Evolutionary conservation across 140 eudicot genomes (phyloP), one percentile per base, ranked within the genome.

Genomic region (Bidens hawaiensis): DNA sequence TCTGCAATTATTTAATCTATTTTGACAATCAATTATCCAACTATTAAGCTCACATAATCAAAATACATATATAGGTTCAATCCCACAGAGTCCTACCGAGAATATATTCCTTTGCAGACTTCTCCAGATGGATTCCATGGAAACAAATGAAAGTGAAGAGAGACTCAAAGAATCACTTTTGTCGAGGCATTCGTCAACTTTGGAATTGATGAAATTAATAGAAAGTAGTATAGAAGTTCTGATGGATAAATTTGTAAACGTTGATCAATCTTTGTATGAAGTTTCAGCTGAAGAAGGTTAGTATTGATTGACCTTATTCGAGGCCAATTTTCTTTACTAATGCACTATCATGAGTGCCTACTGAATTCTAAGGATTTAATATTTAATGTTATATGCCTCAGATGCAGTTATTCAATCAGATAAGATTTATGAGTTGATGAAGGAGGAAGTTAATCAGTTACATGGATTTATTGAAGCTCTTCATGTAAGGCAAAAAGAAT

Each of bases 41-140:
- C 23, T 42, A 52, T 48, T n/a, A 51, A 21, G 13, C 43, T 25
- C 31, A 40, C 26, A 4, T 31, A 30, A 64, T 53, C 55, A 22
- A n/a, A n/a, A 8, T 30, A 43, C 67, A 7, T 50, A 8, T 30
- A 8, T 57, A 93, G 96, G 85, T 71, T 72, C 82, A 46, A 60
- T 85, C 63, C 94, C 97, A n/a, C 67, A 85, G 12, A 78, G 99
- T 71, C 82, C 94, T 6, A 77, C 95, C n/a, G 99, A 88, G 78
- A 94, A 94, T 22, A 83, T 81, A 30, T 93, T 93, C 53, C 94
- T 94, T 55, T 85, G 82, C 64, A 85, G 94, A 74, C 86, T 94
- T 43, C 42, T 94, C 60, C 75, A 81, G 56, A 61, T 56, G 11
- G 78, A 76, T 73, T 73, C 82, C 22, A 56, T 79, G 56, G 71